A percentile compares a stretch with the other conserved stretches of the same genome.
Conservation (phyloP, 2,329 filamentous ascomycete genomes). For the Hypoxylon sp. region DNA sequence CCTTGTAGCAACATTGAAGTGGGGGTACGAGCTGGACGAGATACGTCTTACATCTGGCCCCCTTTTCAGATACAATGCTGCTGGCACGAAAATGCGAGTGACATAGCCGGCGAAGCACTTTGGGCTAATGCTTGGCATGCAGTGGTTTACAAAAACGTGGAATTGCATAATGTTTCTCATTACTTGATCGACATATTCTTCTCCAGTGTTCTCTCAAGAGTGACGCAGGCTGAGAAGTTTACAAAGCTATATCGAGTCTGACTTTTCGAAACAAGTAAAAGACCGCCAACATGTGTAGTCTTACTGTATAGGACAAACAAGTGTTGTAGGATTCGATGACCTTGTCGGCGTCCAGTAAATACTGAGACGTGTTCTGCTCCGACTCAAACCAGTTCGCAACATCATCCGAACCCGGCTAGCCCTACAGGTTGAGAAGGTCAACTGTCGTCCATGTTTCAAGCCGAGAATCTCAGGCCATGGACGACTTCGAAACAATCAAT, state of each 20-base stretch:
- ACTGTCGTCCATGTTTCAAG: slow-evolving; percentile 35
- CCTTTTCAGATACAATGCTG: slow-evolving; percentile 35
- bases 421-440: slow-evolving; percentile 31
- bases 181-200: slow-evolving; percentile 25
- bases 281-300: not conserved
- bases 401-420: slow-evolving; percentile 33
- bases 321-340: slow-evolving; percentile 10
- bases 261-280: slow-evolving; percentile 8
- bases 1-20: slow-evolving; percentile 11
- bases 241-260: not conserved
- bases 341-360: slow-evolving; percentile 21
- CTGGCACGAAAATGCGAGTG: slow-evolving; percentile 29
- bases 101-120: slow-evolving; percentile 19
- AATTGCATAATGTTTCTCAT: slow-evolving; percentile 29
- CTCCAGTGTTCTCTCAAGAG: slow-evolving; percentile 4
- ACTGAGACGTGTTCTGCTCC: slow-evolving; percentile 35
- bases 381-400: slow-evolving; percentile 25
- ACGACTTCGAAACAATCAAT: slow-evolving; percentile 33
- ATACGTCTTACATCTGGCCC: slow-evolving; percentile 24
- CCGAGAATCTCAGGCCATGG: slow-evolving; percentile 15
- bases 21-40: slow-evolving; percentile 20
- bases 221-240: not conserved
- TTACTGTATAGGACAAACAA: slow-evolving; percentile 5
- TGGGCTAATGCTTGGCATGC: slow-evolving; percentile 8
- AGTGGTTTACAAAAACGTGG: slow-evolving; percentile 28